Base-by-base conservation (phyloP, 352 stramenopile species). In the Pythium aristosporum region DNA sequence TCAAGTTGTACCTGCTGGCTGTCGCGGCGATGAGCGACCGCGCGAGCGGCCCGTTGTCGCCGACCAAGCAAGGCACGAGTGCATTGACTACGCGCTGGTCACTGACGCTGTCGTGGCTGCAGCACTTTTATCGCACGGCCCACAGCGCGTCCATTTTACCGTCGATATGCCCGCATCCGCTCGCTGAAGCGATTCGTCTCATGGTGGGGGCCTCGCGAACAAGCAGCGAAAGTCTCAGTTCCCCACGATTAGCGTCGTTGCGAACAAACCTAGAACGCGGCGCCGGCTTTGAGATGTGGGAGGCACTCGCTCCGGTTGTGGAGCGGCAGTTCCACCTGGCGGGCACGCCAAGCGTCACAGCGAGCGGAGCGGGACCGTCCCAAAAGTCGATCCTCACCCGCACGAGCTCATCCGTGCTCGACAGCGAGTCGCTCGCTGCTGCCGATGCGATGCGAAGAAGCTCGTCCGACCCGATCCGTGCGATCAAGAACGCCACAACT, bases 91-190 rank as follows among this genome's bases (percentile, higher is more conserved):
- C 65, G 44, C 58, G 78, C 18, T 70, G 63, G 63, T 51, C 49
- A 1, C 2, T 1, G 57, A 76, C 30, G 23, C 83, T 12, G 21
- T 82, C 18, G 65, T 87, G 77, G 70, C 65, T 94, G 34, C 66
- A 70, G 3, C 82, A 91, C 61, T 90, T 92, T 49, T 92, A 90
- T 56, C 79, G 86, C 18, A 73, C 77, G 16, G 72, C 84, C 1
- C 90, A 88, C 34, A 62, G 36, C 10, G 55, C 69, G 2, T 68
- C 76, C 20, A 28, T 57, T 2, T 25, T 80, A 0, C 42, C 51
- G 11, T 39, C 54, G 3, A 44, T 70, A 3, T 76, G 56, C 11
- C 44, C 69, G 25, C 69, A 76, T 44, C 69, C 69, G 21, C 55
- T 76, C 10, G 37, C 37, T 3, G 57, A 71, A 65, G 65, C 52